Base-by-base conservation (phyloP, 2,329 filamentous ascomycete species). In the Sclerotinia minor region DNA sequence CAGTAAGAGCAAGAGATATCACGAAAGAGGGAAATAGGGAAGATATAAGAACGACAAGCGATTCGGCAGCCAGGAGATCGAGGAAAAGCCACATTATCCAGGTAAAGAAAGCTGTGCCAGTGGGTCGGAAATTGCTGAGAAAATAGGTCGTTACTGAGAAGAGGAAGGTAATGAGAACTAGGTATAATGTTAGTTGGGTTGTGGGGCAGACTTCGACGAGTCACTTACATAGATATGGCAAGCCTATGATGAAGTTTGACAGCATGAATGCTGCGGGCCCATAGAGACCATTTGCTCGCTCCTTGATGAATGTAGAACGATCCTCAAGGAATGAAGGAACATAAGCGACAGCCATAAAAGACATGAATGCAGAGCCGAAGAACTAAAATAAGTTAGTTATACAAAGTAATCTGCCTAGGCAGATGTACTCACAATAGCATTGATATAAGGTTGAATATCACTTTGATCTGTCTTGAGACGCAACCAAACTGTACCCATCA, bases 401-500 rank as follows among this genome's bases (percentile, higher is more conserved):
- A 50, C 35, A 17, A 38, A 2, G 5, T 2, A 17, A 41, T 21
- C 5, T 17, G 11, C 29, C 1, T 8, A 8, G 13, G 32, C 5
- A 49, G 38, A 1, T 9, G 8, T 13, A 74, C 81, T 75, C 74
- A 83, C 83, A 71, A 96, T 90, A 59, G 91, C 90, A 76, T 96
- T 96, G 78, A 88, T 92, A 74, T 92, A 91, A 0, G 92, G 87
- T 73, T 92, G 89, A 72, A 96, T 94, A 68, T 90, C 89, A 67
- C 83, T 81, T 76, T 96, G 92, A 0, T 83, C 80, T 0, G 89
- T 83, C 5, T 83, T 80, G 3, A 96, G 82, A 7, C 92, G 87
- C 19, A 96, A 80, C 89, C 91, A 96, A 17, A 96, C 90, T 0
- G 92, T 96, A 6, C 92, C 92, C 89, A 94, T 93, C 85, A 95